Percentiles rank a stretch among this genome's conserved stretches.
Conservation (phyloP, 2,329 filamentous ascomycete species). For the Blumeria hordei region DNA sequence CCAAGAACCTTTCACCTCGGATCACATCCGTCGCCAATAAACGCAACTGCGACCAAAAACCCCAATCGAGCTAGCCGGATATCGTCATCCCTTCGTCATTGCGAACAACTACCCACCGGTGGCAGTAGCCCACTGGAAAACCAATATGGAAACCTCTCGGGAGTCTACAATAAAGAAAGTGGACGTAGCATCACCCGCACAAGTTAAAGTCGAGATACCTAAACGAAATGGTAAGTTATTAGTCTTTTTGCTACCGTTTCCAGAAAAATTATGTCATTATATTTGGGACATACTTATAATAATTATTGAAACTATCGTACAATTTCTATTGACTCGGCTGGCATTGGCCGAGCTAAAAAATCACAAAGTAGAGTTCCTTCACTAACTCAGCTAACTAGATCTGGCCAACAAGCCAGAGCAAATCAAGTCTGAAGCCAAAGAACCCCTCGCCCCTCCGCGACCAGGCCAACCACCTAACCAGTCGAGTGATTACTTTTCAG, state of each 20-base stretch:
- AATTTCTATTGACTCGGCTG: background rate
- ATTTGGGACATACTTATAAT: background rate
- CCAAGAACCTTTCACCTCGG: background rate
- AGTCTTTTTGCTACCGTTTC: background rate
- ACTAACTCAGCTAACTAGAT: constrained; percentile 3
- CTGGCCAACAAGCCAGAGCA: constrained; percentile 20
- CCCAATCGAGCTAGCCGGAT: background rate
- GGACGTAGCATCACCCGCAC: constrained; percentile 9
- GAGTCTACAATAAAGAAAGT: constrained; percentile 8
- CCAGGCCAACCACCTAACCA: constrained; percentile 22
- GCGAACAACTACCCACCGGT: background rate
- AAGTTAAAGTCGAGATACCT: constrained; percentile 7
- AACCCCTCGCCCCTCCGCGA: constrained; percentile 47
- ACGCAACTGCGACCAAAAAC: background rate
- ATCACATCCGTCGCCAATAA: background rate
- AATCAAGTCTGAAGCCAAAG: constrained; percentile 29
- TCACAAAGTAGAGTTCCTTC: background rate
- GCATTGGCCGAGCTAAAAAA: background rate
- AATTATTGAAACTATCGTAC: background rate
- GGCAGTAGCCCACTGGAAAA: background rate
- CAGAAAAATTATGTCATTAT: background rate
- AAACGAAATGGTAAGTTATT: constrained; percentile 8
- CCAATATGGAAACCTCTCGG: constrained; percentile 12
- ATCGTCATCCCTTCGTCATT: background rate
- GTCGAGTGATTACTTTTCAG: constrained; percentile 46